Percentiles rank a stretch among this genome's conserved stretches.
These are phyloP conservation scores for Cyclaneusma minus DNA, from an alignment of 2,329 filamentous ascomycete genomes.

Conservation along the genomic window DNA sequence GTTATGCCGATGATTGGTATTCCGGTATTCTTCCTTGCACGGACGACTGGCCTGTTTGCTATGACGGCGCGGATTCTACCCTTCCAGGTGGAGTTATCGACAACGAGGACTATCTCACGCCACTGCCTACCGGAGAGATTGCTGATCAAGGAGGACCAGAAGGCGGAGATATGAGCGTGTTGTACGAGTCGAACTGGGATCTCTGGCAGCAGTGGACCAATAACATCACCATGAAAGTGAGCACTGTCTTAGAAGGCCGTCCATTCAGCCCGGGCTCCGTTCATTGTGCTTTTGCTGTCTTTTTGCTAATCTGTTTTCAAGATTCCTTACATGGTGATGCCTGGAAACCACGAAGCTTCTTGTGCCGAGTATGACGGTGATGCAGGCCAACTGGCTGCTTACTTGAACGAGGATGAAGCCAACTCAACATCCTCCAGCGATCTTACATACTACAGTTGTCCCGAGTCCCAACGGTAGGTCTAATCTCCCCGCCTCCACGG, in stretches of 20 bases:
- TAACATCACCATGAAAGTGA: constrained; percentile 22
- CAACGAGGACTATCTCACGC: constrained; percentile 23
- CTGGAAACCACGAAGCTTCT: constrained; percentile 33
- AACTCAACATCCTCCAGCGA: constrained; percentile 24
- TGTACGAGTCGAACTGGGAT: constrained; percentile 36
- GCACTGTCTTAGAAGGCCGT: no score
- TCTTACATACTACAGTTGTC: constrained; percentile 35
- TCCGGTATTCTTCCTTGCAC: constrained; percentile 32
- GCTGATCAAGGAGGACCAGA: constrained; percentile 28
- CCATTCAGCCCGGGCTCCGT: no score
- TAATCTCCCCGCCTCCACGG: not conserved
- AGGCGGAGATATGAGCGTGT: constrained; percentile 30
- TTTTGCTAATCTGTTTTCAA: constrained; percentile 12
- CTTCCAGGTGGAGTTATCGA: constrained; percentile 24
- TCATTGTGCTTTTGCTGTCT: no score
- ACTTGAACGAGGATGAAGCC: constrained; percentile 25
- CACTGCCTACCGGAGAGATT: constrained; percentile 27
- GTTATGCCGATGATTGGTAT: constrained; percentile 34
- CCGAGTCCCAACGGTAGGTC: constrained; percentile 27
- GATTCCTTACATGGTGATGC: constrained; percentile 32
- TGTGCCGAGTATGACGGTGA: constrained; percentile 33
- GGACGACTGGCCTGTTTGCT: constrained; percentile 32
- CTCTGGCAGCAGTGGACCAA: constrained; percentile 34
- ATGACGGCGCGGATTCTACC: constrained; percentile 28
- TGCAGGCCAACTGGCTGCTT: constrained; percentile 35